Evolutionary conservation across 2,329 filamentous ascomycete genomes (phyloP), one percentile per base, ranked within the genome.

Genomic region (Alternaria longipes): DNA sequence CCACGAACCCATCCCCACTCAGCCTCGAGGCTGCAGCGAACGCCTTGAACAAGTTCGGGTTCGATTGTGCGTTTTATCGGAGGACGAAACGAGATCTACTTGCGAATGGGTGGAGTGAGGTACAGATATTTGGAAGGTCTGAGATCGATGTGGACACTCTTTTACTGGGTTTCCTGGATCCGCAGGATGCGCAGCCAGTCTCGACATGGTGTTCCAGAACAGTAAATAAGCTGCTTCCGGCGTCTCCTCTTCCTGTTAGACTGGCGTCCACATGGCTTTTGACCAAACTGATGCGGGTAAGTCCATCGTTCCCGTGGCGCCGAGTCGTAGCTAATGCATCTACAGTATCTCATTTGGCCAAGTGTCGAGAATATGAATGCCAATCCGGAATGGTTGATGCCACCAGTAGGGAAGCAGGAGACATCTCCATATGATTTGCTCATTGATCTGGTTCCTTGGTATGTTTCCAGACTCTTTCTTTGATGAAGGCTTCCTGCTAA

Each of bases 291-390:
- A 75, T 77, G 72, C 70, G 73, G 55, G 75, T 75, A 71, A 54
- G 75, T 75, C 16, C 8, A 42, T 20, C n/a, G 20, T 14, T 26
- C 9, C 22, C 22, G 34, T 4, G 16, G 44, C 14, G 18, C n/a
- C 20, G 40, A 26, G 32, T 16, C 14, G 16, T 22, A 24, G 42
- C 68, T 73, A 55, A 73, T 44, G 4, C 14, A n/a, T 18, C 41
- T 42, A 18, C 52, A 78, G 75, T 78, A 70, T 67, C 67, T 77
- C 51, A 75, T 78, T 11, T 78, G 75, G 75, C 75, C 75, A n/a
- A 75, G 65, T 59, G 72, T 76, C 8, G 74, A 77, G 40, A 76
- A 75, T 44, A 70, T 77, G 69, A 76, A 76, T 42, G 57, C 67
- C 4, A 75, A 73, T 64, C 75, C 75, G 26, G 75, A 77, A 14